phyloP scores from a whole-genome alignment of 352 stramenopile species.

The Globisporangium parvum region DNA sequence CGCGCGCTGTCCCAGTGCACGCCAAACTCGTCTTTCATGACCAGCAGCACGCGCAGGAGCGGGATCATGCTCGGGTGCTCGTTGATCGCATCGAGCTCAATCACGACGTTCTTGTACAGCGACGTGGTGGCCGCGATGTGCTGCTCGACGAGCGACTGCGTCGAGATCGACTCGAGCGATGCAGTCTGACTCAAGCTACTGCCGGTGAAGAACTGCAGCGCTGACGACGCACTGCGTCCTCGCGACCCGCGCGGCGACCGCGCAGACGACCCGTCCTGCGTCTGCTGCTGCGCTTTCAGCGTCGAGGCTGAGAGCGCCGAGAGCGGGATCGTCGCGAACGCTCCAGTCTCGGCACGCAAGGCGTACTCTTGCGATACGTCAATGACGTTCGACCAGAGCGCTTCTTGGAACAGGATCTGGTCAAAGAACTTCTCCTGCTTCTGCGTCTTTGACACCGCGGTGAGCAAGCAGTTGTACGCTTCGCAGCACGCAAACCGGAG shows the following conservation, averaged over 20 bases:
- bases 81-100: constrained; percentile 77
- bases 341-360: constrained; percentile 43
- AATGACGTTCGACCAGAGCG: constrained; percentile 65
- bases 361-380: constrained; percentile 34
- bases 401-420: constrained; percentile 76
- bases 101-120: constrained; percentile 30
- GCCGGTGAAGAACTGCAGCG: constrained; percentile 61
- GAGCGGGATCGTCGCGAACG: constrained; percentile 46
- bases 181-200: constrained; percentile 66
- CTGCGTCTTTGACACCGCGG: constrained; percentile 70
- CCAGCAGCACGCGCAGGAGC: constrained; percentile 57
- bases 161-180: constrained; percentile 5
- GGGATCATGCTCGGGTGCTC: constrained; percentile 72
- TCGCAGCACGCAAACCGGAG: constrained; percentile 46
- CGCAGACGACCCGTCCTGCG: constrained; percentile 5
- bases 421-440: constrained; percentile 86
- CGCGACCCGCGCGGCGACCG: constrained; percentile 4
- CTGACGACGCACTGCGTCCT: constrained; percentile 20
- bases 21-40: constrained; percentile 74
- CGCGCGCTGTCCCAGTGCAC: constrained; percentile 31
- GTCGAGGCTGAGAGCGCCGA: constrained; percentile 39
- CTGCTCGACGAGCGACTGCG: constrained; percentile 15
- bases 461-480: constrained; percentile 72
- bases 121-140: constrained; percentile 14
- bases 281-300: constrained; percentile 25